These are phyloP conservation scores for Fragosphaeria purpurea DNA, from an alignment of 2,329 filamentous ascomycete species.

Conservation along the genomic window DNA sequence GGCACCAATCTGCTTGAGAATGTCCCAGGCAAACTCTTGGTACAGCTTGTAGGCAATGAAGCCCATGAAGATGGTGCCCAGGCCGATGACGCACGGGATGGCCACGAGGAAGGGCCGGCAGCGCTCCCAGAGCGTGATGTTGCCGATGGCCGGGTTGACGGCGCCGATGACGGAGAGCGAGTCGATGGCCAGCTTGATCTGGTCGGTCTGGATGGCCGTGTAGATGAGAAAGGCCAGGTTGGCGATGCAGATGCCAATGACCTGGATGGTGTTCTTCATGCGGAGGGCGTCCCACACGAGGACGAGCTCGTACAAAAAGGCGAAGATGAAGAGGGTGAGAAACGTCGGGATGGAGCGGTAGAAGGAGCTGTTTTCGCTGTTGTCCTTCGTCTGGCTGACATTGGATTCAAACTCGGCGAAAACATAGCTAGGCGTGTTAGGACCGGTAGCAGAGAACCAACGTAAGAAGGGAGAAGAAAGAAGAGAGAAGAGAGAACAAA, in stretches of 20 bases:
- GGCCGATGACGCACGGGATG: constrained; percentile 72
- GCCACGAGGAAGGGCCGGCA: constrained; percentile 71
- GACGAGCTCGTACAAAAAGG: constrained; percentile 83
- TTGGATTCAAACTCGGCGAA: constrained; percentile 76
- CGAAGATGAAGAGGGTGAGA: constrained; percentile 92
- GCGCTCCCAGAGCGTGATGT: constrained; percentile 51
- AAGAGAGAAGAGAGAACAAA: too few species aligned
- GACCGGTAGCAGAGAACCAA: not conserved
- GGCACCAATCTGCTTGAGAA: constrained; percentile 97
- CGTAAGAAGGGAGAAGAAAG: too few species aligned
- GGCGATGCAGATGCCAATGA: constrained; percentile 89
- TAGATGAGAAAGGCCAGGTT: constrained; percentile 90
- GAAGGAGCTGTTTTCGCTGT: constrained; percentile 40
- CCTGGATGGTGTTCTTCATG: constrained; percentile 95
- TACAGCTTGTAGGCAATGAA: constrained; percentile 91
- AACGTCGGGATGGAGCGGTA: constrained; percentile 82
- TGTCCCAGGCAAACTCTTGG: constrained; percentile 97
- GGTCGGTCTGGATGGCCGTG: constrained; percentile 83
- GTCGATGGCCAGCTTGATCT: constrained; percentile 66
- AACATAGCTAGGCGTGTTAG: constrained; percentile 55
- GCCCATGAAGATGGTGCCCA: constrained; percentile 62
- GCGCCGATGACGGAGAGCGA: constrained; percentile 41
- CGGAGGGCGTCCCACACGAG: constrained; percentile 89
- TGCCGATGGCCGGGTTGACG: constrained; percentile 12
- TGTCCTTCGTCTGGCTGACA: constrained; percentile 33